Evolutionary conservation across 768 basidiomycete species (phyloP), one percentile per base, ranked within the genome.

Genomic region (Amylocystis lapponica): DNA sequence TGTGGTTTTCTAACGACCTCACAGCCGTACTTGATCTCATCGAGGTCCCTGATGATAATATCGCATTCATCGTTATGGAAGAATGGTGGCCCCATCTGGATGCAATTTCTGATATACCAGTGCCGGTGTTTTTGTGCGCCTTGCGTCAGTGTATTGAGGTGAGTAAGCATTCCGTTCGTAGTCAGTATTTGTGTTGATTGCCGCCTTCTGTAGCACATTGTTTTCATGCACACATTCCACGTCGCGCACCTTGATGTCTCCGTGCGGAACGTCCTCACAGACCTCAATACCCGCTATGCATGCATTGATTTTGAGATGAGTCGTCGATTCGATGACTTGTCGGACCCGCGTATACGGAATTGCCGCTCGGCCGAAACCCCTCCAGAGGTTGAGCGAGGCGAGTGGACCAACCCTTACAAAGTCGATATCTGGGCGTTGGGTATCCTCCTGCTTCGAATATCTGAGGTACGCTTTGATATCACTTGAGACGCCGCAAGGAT

Each of bases 21-120:
- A 38, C 39, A 88, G 86, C 86, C 29, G 68, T 88, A 16, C 58
- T 84, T 23, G 81, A 81, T 53, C 59, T 84, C 16, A 72, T 88
- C 38, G 72, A 76, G 49, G 64, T 76, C 17, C 58, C 65, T 2
- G 55, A 66, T 9, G 80, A 83, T 45, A 58, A 66, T 37, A 56
- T 83, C 27, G 78, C 68, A 12, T 81, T 88, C 53, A 78, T 88
- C 43, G 78, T 87, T 20, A 86, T 86, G 83, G 86, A 87, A 56
- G 75, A 85, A 61, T 88, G 86, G 86, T 81, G 79, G 12, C 68
- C 83, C 10, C 73, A 81, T 42, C 64, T 86, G 17, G 66, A 81
- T 19, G 63, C 70, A 64, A 67, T 27, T 61, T 66, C 20, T 78
- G 80, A 5, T 74, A 71, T 54, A 76, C 68, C n/a, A 49, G 57